phyloP scores from a whole-genome alignment of 176 grass and related monocot species.

The Cenchrus fungigraminus region DNA sequence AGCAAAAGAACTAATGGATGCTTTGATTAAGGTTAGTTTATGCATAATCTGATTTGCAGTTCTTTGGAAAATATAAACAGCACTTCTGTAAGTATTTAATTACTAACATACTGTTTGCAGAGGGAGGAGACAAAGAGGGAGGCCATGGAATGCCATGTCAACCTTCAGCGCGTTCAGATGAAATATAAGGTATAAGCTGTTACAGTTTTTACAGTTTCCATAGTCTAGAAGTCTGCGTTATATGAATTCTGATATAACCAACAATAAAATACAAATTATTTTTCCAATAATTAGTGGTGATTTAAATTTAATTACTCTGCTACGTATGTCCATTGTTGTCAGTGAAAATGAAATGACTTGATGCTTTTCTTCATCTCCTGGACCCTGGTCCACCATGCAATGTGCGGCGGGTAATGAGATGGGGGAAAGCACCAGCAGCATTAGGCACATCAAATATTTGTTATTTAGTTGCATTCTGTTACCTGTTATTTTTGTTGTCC shows the following conservation, averaged over 20 bases:
- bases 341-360: background rate
- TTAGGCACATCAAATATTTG: background rate
- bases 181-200: slow-evolving; percentile 79
- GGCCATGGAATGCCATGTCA: slow-evolving; percentile 79
- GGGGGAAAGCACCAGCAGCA: background rate
- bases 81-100: slow-evolving; percentile 4
- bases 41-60: slow-evolving; percentile 30
- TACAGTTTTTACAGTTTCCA: slow-evolving; percentile 8
- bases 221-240: background rate
- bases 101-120: slow-evolving; percentile 51
- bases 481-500: slow-evolving; percentile 6
- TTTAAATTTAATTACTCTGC: background rate
- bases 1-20: slow-evolving; percentile 83
- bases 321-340: background rate
- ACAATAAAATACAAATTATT: background rate
- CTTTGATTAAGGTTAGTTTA: slow-evolving; percentile 83
- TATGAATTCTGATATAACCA: background rate
- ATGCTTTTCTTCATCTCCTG: background rate
- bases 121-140: slow-evolving; percentile 96
- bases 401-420: background rate
- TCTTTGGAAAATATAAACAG: slow-evolving; percentile 22
- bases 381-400: background rate
- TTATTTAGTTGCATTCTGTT: background rate
- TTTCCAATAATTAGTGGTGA: background rate
- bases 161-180: slow-evolving; percentile 83